Base-by-base conservation (phyloP, 2,329 filamentous ascomycete genomes). In the Hymenoscyphus occultus region DNA sequence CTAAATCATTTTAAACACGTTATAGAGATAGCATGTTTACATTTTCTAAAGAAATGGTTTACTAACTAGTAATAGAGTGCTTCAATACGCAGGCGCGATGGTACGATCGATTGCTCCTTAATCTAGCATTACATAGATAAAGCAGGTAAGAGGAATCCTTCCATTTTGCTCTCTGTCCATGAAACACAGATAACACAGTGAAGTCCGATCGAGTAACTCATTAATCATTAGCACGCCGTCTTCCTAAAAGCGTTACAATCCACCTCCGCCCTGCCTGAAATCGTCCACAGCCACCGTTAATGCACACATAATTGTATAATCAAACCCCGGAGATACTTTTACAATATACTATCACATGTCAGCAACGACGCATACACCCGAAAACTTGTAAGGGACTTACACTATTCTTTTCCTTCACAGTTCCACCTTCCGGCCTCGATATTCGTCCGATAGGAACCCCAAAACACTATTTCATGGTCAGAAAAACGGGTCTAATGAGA, bases 221-320 rank as follows among this genome's bases (percentile, higher is more conserved):
- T 51, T 51, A 22, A 51, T 51, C 45, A 51, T 51, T 13, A 51
- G 22, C 45, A 51, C 45, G 10, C 45, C 45, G 1, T 51, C n/a
- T 22, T 12, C 45, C 19, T 22, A 19, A 19, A 22, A 51, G 45
- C n/a, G 22, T 51, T 7, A 51, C 22, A 51, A 51, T 16, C 45
- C 45, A 51, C 45, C 45, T 28, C 45, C 45, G 3, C 45, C 45
- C n/a, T 51, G 19, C 57, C 58, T 56, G 5, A 60, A 42, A 64
- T 64, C 62, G 39, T 64, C 62, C 40, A 56, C 60, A 0, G 58
- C 45, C 10, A 64, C 45, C 19, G 62, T 57, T 9, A 64, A 45
- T 5, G 62, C 62, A 9, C 57, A 58, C 57, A 64, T 60, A 19
- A 64, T 35, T 7, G 62, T 64, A 39, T 56, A 64, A 60, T 64